Evolutionary conservation across 106 monocot genomes (phyloP).

Genomic region (Cymbidium sinense): DNA sequence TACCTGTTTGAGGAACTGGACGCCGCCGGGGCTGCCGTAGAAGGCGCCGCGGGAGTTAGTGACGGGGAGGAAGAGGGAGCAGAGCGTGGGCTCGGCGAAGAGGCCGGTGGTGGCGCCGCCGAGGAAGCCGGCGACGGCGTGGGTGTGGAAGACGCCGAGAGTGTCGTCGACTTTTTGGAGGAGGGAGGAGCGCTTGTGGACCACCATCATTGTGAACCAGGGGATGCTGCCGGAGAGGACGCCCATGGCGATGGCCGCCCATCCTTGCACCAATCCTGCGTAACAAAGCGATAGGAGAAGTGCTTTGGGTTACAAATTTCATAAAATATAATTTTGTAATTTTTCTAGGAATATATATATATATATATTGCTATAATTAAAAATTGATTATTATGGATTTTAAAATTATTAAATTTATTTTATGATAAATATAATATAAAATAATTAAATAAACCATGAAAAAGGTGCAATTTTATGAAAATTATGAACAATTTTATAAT

Average conservation of each 20-base stretch:
- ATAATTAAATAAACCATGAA: no score
- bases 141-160: slow-evolving; percentile 28
- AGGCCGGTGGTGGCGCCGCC: slow-evolving; percentile 26
- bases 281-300: no score
- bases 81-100: slow-evolving; percentile 33
- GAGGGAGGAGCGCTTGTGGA: slow-evolving; percentile 32
- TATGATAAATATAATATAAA: no score
- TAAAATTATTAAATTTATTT: no score
- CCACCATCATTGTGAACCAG: slow-evolving; percentile 44
- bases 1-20: slow-evolving; percentile 34
- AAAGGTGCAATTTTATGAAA: no score
- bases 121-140: slow-evolving; percentile 36
- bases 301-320: no score
- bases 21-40: slow-evolving; percentile 30
- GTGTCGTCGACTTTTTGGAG: slow-evolving; percentile 29
- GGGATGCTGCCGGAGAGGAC: slow-evolving; percentile 37
- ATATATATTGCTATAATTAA: no score
- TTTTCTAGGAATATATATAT: no score
- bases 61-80: slow-evolving; percentile 36
- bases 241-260: slow-evolving; percentile 34
- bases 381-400: no score
- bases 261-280: slow-evolving; percentile 25
- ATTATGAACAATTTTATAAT: no score
- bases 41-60: slow-evolving; percentile 36
- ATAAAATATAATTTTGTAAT: no score